Conservation (phyloP, 1,284 basidiomycete genomes). For the Moesziomyces sp. region DNA sequence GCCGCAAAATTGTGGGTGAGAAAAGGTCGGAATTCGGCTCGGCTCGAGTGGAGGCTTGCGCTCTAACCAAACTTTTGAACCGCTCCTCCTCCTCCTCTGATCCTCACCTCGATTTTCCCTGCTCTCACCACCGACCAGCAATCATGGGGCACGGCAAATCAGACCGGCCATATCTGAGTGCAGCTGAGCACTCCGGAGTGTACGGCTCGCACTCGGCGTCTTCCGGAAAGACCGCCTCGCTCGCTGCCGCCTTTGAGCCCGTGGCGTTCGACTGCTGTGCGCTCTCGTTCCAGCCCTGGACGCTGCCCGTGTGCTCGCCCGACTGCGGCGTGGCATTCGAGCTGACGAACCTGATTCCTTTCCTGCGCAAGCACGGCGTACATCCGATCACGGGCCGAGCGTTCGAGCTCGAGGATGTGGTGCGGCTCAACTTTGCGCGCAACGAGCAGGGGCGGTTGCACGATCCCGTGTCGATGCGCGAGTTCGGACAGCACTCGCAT, state of each 20-base stretch:
- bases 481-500: constrained; percentile 71
- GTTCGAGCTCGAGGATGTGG: constrained; percentile 80
- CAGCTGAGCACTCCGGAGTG: constrained; percentile 60
- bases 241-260: constrained; percentile 67
- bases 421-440: constrained; percentile 85
- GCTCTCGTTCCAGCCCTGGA: constrained; percentile 89
- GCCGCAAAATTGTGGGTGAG: no score
- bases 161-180: constrained; percentile 58
- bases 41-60: no score
- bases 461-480: constrained; percentile 70
- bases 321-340: constrained; percentile 71
- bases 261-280: constrained; percentile 90
- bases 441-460: constrained; percentile 60
- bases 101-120: no score
- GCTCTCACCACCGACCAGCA: neutral
- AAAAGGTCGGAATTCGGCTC: no score
- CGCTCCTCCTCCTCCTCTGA: no score
- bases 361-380: constrained; percentile 75
- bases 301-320: constrained; percentile 85
- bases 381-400: constrained; percentile 91
- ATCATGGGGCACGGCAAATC: constrained; percentile 62
- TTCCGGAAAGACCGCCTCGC: constrained; percentile 26
- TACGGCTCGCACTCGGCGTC: constrained; percentile 56
- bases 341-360: constrained; percentile 82
- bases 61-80: no score